phyloP scores from a whole-genome alignment of 2,329 filamentous ascomycete species.

The Fusarium graminum region DNA sequence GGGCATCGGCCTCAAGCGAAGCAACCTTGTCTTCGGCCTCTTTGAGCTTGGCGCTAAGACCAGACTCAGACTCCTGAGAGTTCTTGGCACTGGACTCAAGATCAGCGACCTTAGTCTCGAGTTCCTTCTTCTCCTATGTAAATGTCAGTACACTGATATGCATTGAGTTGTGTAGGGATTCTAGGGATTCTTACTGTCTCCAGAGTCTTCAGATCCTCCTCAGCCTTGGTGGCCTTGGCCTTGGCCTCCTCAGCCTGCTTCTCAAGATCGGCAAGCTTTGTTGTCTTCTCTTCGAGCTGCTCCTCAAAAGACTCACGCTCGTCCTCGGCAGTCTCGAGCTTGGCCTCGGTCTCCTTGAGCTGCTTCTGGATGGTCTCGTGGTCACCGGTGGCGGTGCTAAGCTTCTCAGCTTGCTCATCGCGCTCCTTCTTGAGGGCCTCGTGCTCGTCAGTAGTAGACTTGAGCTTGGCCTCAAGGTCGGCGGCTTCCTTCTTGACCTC shows the following conservation, averaged over 20 bases:
- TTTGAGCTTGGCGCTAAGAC: constrained; percentile 41
- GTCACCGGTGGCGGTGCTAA: constrained; percentile 35
- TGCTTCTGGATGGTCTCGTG: constrained; percentile 38
- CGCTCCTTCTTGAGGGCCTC: constrained; percentile 43
- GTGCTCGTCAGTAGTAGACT: constrained; percentile 43
- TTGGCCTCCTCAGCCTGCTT: constrained; percentile 53
- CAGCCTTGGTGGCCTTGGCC: constrained; percentile 54
- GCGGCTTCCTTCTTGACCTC: constrained; percentile 36
- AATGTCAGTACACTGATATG: constrained; percentile 20
- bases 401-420: constrained; percentile 41
- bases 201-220: constrained; percentile 54
- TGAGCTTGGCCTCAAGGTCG: constrained; percentile 47
- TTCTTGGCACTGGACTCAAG: constrained; percentile 36
- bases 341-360: constrained; percentile 42
- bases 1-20: constrained; percentile 12
- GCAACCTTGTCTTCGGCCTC: constrained; percentile 28
- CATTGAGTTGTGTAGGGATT: background rate
- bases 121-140: constrained; percentile 44
- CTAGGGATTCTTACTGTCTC: constrained; percentile 50
- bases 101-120: constrained; percentile 37
- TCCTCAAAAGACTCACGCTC: constrained; percentile 51
- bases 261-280: constrained; percentile 50
- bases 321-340: constrained; percentile 47
- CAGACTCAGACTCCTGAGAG: constrained; percentile 40
- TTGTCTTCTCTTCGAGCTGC: constrained; percentile 49